Conservation (phyloP, 805 yeast species). For the Hanseniaspora hatyaiensis region DNA sequence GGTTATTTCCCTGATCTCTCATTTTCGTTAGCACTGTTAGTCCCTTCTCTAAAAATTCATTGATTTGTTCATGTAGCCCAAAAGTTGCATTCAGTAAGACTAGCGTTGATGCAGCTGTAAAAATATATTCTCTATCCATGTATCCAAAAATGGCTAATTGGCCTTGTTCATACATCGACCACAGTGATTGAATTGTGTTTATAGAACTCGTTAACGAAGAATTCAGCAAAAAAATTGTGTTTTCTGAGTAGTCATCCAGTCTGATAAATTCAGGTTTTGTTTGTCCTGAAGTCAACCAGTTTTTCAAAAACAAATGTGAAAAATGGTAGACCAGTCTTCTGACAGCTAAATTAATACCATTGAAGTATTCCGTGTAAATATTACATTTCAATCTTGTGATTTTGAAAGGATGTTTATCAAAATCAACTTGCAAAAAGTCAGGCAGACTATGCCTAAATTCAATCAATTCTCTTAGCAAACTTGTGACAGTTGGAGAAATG, state of each 20-base stretch:
- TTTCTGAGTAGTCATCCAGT: constrained; percentile 53
- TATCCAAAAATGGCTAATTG: constrained; percentile 81
- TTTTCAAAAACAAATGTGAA: constrained; percentile 53
- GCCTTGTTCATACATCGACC: constrained; percentile 64
- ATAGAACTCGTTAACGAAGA: constrained; percentile 74
- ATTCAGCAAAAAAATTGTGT: constrained; percentile 56
- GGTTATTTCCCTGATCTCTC: constrained; percentile 68
- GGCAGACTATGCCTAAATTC: constrained; percentile 61
- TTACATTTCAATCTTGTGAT: constrained; percentile 60
- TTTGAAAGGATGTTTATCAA: constrained; percentile 38
- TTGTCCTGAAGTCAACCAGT: constrained; percentile 33
- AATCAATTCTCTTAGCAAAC: constrained; percentile 52
- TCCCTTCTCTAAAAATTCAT: constrained; percentile 62
- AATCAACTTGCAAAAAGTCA: constrained; percentile 52
- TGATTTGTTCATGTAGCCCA: constrained; percentile 69
- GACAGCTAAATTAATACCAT: constrained; percentile 68
- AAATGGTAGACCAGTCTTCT: constrained; percentile 67
- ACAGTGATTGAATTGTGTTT: constrained; percentile 57
- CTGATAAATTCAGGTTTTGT: constrained; percentile 36
- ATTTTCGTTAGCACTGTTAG: constrained; percentile 56
- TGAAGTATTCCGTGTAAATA: constrained; percentile 72
- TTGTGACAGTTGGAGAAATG: constrained; percentile 61
- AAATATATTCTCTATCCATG: constrained; percentile 74
- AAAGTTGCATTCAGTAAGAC: constrained; percentile 66
- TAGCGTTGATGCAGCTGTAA: constrained; percentile 64